Conservation (phyloP, 306 rosid species). For the Inga leiocalycina region DNA sequence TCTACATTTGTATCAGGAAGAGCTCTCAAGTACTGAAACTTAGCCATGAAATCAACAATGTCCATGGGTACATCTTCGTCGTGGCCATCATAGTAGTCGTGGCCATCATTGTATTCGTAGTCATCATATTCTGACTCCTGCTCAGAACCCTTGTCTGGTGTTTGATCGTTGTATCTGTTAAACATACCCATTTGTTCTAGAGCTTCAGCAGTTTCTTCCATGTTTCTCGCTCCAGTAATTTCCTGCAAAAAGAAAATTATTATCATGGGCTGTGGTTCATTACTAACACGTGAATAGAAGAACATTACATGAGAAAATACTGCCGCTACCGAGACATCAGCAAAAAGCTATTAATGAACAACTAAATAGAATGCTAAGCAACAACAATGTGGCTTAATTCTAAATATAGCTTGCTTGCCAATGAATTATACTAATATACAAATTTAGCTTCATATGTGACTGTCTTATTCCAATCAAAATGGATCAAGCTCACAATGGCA, state of each 20-base stretch:
- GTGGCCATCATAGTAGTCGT: constrained; percentile 58
- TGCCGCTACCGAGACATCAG: background rate
- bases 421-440: background rate
- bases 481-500: constrained; percentile 12
- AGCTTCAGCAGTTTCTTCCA: constrained; percentile 46
- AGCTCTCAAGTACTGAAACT: constrained; percentile 81
- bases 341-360: background rate
- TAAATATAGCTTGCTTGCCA: background rate
- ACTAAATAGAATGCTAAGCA: background rate
- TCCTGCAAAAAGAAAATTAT: constrained; percentile 55
- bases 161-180: constrained; percentile 49
- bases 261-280: constrained; percentile 26
- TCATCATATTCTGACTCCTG: constrained; percentile 61
- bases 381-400: background rate
- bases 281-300: background rate
- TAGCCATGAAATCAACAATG: constrained; percentile 91
- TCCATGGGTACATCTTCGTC: constrained; percentile 85
- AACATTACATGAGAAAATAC: background rate
- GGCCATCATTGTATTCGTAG: constrained; percentile 52
- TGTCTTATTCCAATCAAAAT: background rate
- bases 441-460: background rate
- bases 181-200: constrained; percentile 43
- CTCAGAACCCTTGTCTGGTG: constrained; percentile 52
- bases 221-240: constrained; percentile 47
- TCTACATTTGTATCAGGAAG: constrained; percentile 61